Conservation (phyloP, 441 rosid genomes). For the Populus hybrid region DNA sequence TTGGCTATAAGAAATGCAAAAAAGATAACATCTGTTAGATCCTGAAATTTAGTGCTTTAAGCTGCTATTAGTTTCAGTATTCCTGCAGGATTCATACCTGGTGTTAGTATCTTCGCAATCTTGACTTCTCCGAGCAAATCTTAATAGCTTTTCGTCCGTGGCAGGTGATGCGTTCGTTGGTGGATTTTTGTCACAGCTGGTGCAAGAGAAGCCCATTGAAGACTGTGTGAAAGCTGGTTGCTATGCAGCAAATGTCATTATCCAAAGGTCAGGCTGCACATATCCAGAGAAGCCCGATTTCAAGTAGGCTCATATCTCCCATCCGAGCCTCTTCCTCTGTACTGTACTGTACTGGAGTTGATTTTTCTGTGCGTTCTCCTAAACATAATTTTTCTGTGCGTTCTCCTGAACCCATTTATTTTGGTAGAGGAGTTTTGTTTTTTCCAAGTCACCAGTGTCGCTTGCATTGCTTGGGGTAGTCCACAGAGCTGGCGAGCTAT, state of each 20-base stretch:
- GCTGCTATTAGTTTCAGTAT: neutral
- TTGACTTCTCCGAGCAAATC: neutral
- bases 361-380: neutral
- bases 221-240: conserved; percentile 86
- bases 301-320: conserved; percentile 17
- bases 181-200: conserved; percentile 83
- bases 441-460: neutral
- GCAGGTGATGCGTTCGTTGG: conserved; percentile 97
- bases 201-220: conserved; percentile 64
- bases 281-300: conserved; percentile 65
- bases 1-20: neutral
- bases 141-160: neutral
- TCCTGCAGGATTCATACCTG: neutral
- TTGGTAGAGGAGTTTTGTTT: conserved; percentile 7
- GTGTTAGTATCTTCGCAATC: neutral
- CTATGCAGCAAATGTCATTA: conserved; percentile 79
- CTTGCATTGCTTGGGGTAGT: neutral
- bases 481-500: too few relatives aligned
- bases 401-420: conserved; percentile 17
- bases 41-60: neutral
- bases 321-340: neutral
- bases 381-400: neutral
- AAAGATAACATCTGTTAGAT: neutral
- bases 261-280: conserved; percentile 96
- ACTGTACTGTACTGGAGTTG: neutral